Evolutionary conservation across 1,284 basidiomycete species (phyloP), one percentile per base, ranked within the genome.

Genomic region (Ganoderma sinense): DNA sequence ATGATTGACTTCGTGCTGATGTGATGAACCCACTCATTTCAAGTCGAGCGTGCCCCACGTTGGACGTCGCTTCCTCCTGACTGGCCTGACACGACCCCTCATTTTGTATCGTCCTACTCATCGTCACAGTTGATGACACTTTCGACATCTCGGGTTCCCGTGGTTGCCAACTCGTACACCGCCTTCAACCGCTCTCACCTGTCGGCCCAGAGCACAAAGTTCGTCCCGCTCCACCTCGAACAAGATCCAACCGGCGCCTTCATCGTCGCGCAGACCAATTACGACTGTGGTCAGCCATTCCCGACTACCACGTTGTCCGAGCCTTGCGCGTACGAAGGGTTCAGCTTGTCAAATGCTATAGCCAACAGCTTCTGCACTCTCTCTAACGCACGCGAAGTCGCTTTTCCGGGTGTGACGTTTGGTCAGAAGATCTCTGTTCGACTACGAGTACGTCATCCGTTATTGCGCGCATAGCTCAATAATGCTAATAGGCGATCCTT

Each of bases 351-450:
- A 8, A 39, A 4, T 20, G 56, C 56, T 10, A 13, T 36, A 4
- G n/a, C 31, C 4, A 59, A 59, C 7, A 2, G 39, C 11, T 59
- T 59, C n/a, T 20, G n/a, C 11, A 4, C 16, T 3, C 31, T 59
- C 8, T 39, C 36, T 23, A 0, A 13, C 4, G 11, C 56, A 41
- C 31, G 61, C 23, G 31, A 66, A 33, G 31, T 43, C 26, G 65
- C 65, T 16, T 66, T 66, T 45, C 31, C 56, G 16, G 31, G 51
- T 13, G 45, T 53, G 18, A 45, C 7, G 13, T 45, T 66, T 8
- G 36, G 58, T 6, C 41, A 65, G 55, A 65, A 65, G 64, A 65
- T 65, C 55, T 48, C 43, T 14, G n/a, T 66, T 43, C 41, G 65
- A 33, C 23, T 66, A 1, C 41, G 59, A 2, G 65, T 66, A 4